phyloP scores from a whole-genome alignment of 2,329 filamentous ascomycete genomes.

The Colletotrichum australisinense region DNA sequence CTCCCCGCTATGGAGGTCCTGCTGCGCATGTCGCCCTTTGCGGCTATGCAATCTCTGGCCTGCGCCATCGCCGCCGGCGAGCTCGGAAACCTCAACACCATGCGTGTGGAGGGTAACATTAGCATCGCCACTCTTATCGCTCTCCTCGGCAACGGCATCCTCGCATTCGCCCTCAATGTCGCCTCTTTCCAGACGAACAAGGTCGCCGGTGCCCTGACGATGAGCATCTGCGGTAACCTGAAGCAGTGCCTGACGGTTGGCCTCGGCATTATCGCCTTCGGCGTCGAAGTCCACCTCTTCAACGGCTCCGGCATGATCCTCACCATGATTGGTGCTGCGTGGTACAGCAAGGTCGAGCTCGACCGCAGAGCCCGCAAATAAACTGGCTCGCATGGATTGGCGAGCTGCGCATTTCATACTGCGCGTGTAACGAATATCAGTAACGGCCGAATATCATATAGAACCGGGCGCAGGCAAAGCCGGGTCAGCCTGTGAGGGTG shows the following conservation, averaged over 20 bases:
- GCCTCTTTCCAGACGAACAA: constrained; percentile 70
- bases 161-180: constrained; percentile 67
- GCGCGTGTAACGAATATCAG: constrained; percentile 33
- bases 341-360: constrained; percentile 69
- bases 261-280: constrained; percentile 64
- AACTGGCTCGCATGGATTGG: not conserved
- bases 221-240: constrained; percentile 69
- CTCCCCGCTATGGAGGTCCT: constrained; percentile 70
- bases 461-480: constrained; percentile 21
- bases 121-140: constrained; percentile 51
- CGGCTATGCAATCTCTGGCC: constrained; percentile 64
- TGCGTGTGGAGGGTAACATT: constrained; percentile 49
- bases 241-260: constrained; percentile 69
- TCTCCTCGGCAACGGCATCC: constrained; percentile 62
- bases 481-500: constrained; percentile 1
- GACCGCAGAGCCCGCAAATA: constrained; percentile 53
- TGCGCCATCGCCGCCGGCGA: constrained; percentile 66
- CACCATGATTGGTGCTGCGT: constrained; percentile 65
- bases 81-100: constrained; percentile 52
- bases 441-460: constrained; percentile 32
- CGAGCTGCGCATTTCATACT: not conserved
- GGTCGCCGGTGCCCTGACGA: constrained; percentile 66
- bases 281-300: constrained; percentile 59
- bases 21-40: constrained; percentile 72
- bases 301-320: constrained; percentile 68